Conservation (phyloP, 1,139 yeast species). For the Kazachstania sp. region DNA sequence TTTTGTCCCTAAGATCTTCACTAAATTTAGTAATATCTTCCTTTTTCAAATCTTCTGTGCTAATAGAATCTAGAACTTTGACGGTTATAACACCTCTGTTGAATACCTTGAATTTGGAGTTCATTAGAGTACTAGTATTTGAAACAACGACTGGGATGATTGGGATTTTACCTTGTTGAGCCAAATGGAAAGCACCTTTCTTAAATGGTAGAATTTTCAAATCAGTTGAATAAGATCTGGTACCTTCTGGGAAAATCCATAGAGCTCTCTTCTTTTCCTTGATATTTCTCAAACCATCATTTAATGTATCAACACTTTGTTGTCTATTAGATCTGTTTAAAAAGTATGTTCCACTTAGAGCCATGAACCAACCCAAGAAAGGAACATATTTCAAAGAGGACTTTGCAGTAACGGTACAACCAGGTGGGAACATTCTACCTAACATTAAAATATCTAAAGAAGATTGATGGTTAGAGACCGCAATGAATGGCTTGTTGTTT, state of each 20-base stretch:
- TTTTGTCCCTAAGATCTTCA: constrained; percentile 33
- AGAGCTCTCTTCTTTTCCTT: constrained; percentile 57
- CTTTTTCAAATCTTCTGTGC: constrained; percentile 48
- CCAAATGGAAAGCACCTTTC: constrained; percentile 96
- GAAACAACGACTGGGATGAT: constrained; percentile 80
- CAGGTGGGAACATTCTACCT: constrained; percentile 78
- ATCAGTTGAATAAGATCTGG: constrained; percentile 66
- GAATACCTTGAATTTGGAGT: constrained; percentile 48
- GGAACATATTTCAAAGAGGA: constrained; percentile 77
- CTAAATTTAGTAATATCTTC: constrained; percentile 53
- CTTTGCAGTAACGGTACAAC: constrained; percentile 90
- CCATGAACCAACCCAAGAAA: constrained; percentile 96
- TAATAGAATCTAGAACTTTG: constrained; percentile 59
- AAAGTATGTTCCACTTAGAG: constrained; percentile 82
- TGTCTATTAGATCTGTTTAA: constrained; percentile 75
- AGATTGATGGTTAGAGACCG: constrained; percentile 86
- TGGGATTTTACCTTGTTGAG: constrained; percentile 86
- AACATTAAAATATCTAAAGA: constrained; percentile 74
- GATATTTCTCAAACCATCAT: constrained; percentile 55
- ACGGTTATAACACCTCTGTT: constrained; percentile 58
- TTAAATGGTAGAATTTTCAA: constrained; percentile 79
- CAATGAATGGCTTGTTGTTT: constrained; percentile 61
- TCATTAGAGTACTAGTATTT: constrained; percentile 70
- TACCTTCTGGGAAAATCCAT: constrained; percentile 92
- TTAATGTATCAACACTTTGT: constrained; percentile 67